Evolutionary conservation across 2,329 filamentous ascomycete genomes (phyloP), one percentile per base, ranked within the genome.

Genomic region (Chrysosporium keratinophilum): DNA sequence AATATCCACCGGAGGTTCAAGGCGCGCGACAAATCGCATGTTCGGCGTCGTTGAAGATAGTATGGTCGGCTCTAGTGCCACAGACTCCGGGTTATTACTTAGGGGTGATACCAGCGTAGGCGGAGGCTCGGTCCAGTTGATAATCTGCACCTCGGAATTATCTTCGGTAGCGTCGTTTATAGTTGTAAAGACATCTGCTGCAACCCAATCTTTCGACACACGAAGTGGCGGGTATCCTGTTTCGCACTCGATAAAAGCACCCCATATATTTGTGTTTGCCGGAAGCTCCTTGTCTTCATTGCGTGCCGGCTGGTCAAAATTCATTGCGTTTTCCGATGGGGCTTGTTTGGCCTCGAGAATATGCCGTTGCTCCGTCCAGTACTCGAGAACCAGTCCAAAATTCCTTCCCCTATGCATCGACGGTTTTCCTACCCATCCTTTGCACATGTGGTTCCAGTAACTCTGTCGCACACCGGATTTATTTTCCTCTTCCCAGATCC

Each of bases 131-230:
- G 63, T 58, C 66, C 70, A 71, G 34, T 69, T 69, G 33, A 72
- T 65, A n/a, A 67, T 57, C 20, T 60, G 54, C 41, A 59, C 58
- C 17, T 61, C 60, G n/a, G 65, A 59, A 7, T 60, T 59, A 14
- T 60, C 42, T 2, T 61, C 52, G 19, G 60, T 62, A n/a, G 60
- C 62, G 7, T 57, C 62, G 37, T 65, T 59, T 9, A 61, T 60
- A 11, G 55, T 52, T 15, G 64, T 66, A 20, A 74, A 64, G 7
- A 66, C 60, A 12, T 71, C 65, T 2, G 61, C 58, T 14, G 63
- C 65, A 12, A 74, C 61, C 72, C 72, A 75, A 19, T 72, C 64
- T 57, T 71, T 71, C 5, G 70, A 71, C 17, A 73, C 65, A 14
- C 69, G 66, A 35, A 74, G 65, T 6, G 71, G 70, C 1, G 72